Evolutionary conservation across 805 yeast species (phyloP), one percentile per base, ranked within the genome.

Genomic region (Saccharomycopsis microspora): DNA sequence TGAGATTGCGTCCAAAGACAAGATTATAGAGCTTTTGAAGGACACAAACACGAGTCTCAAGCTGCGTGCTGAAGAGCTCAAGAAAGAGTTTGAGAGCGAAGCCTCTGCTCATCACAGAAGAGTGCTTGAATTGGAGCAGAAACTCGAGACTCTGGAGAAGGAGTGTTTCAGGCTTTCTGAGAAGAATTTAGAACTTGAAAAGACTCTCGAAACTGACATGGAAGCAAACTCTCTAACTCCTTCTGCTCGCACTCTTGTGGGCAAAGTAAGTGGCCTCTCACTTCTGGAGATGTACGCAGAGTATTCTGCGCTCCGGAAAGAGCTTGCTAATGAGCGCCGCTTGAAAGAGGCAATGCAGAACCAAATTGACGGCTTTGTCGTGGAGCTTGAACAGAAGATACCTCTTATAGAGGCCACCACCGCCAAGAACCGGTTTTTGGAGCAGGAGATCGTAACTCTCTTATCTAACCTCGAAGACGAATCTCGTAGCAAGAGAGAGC

Each of bases 351-450:
- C 75, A 47, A 69, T 90, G 50, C 84, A 88, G 47, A 62, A 68
- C 35, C 90, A 86, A 61, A 68, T 89, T 49, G 82, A 83, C 55
- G 68, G 71, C 1, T 79, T 90, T 54, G 77, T 88, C 33, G 69
- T 71, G 19, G 96, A 88, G 61, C 67, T 89, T 52, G 94, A 87
- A 57, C 70, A 75, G 32, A 80, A 84, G 57, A 79, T 85, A 47
- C 97, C 97, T 0, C 67, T 81, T 3, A 72, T 90, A 42, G 75
- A 68, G 64, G 81, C 79, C 45, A 83, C 80, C 56, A 79, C 71
- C 63, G 76, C 74, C 47, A 75, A 75, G 63, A 70, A 87, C 55
- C 60, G 68, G 54, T 61, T 70, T 44, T 57, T 83, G 56, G 78
- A 85, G 67, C 60, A 70, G 51, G 79, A 77, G 58, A 58, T 82